Conservation (phyloP, 306 rosid species). For the Fragaria iinumae region DNA sequence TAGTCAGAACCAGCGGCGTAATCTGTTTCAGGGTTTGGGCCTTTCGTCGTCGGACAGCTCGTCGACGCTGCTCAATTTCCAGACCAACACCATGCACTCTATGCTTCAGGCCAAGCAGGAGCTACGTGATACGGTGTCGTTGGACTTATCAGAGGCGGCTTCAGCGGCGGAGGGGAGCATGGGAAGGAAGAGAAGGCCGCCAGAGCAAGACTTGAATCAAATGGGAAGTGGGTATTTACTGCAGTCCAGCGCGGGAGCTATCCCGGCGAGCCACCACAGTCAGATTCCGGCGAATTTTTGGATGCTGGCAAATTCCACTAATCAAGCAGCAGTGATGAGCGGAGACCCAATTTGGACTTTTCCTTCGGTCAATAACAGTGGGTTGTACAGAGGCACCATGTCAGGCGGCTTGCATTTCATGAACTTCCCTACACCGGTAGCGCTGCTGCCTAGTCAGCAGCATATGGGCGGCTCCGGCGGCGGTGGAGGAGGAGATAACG, state of each 20-base stretch:
- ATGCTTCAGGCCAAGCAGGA: conserved; percentile 78
- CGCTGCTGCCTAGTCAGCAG: conserved; percentile 75
- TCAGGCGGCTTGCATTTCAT: conserved; percentile 85
- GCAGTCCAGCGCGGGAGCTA: conserved; percentile 58
- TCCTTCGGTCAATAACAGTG: conserved; percentile 63
- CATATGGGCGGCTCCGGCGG: conserved; percentile 20
- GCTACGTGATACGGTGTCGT: conserved; percentile 48
- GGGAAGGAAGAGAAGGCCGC: conserved; percentile 58
- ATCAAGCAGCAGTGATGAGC: conserved; percentile 53
- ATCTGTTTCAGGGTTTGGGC: conserved; percentile 60
- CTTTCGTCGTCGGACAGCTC: conserved; percentile 40
- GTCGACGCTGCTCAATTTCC: conserved; percentile 64
- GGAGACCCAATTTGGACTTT: conserved; percentile 94
- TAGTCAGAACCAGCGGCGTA: conserved; percentile 28
- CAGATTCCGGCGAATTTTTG: conserved; percentile 80
- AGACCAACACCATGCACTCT: conserved; percentile 40
- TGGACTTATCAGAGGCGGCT: conserved; percentile 58
- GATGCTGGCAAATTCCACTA: conserved; percentile 77
- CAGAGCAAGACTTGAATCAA: conserved; percentile 63
- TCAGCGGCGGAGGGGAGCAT: conserved; percentile 53
- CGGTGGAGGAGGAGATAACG: conserved; percentile 13
- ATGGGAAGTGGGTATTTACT: conserved; percentile 55
- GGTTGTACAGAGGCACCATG: conserved; percentile 65
- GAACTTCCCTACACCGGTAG: conserved; percentile 76
- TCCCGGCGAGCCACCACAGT: conserved; percentile 58